These are phyloP conservation scores for Pelargonium australe DNA, from an alignment of 441 rosid genomes.

Conservation along the genomic window DNA sequence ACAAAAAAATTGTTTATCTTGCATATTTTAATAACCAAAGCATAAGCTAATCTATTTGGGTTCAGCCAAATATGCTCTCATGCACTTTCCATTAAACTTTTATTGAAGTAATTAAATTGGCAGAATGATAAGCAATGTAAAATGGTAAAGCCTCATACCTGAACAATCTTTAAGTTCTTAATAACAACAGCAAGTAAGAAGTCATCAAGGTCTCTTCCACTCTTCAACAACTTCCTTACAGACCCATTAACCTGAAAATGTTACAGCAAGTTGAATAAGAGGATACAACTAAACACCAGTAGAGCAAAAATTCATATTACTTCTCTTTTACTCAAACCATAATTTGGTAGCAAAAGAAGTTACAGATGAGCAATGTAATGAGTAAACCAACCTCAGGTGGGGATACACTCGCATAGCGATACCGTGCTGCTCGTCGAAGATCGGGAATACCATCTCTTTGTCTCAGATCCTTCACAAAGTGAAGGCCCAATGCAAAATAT, in stretches of 20 bases:
- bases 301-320: slow-evolving; percentile 3
- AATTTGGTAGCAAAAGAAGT: slow-evolving; percentile 2
- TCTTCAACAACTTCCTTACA: slow-evolving; percentile 51
- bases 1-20: neutral
- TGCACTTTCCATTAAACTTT: slow-evolving; percentile 14
- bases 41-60: slow-evolving; percentile 1
- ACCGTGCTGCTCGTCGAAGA: slow-evolving; percentile 84
- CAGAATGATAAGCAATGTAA: slow-evolving; percentile 13
- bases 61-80: slow-evolving; percentile 11
- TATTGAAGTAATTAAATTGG: slow-evolving; percentile 12
- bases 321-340: slow-evolving; percentile 10
- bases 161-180: slow-evolving; percentile 67
- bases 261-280: slow-evolving; percentile 20
- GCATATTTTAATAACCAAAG: neutral
- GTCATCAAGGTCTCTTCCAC: slow-evolving; percentile 69
- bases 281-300: slow-evolving; percentile 8
- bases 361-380: slow-evolving; percentile 12
- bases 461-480: slow-evolving; percentile 55
- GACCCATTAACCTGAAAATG: slow-evolving; percentile 53
- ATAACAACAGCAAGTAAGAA: slow-evolving; percentile 60
- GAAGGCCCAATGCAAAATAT: slow-evolving; percentile 20
- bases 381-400: slow-evolving; percentile 66
- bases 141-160: slow-evolving; percentile 33
- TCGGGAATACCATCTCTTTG: slow-evolving; percentile 89
- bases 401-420: slow-evolving; percentile 67